These are phyloP conservation scores for Floccularia luteovirens DNA, from an alignment of 768 basidiomycete genomes.

Conservation along the genomic window DNA sequence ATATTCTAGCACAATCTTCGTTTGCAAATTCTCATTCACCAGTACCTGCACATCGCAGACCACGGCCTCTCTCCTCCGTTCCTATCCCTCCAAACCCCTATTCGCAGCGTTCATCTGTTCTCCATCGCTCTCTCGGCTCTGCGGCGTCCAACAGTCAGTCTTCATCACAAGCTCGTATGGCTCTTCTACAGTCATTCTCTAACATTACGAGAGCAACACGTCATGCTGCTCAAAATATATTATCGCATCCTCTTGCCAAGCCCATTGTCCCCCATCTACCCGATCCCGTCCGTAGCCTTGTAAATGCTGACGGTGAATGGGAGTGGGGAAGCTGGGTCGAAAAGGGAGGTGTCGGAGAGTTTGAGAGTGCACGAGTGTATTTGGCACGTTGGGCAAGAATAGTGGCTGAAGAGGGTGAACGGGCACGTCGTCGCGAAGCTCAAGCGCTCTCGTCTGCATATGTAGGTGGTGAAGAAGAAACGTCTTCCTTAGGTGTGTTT, in stretches of 20 bases:
- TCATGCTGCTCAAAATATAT: conserved; percentile 89
- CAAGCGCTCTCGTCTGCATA: conserved; percentile 53
- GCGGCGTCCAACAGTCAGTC: conserved; percentile 42
- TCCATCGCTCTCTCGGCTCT: conserved; percentile 71
- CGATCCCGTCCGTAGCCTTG: conserved; percentile 85
- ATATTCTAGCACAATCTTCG: conserved; percentile 76
- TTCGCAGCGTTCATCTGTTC: conserved; percentile 62
- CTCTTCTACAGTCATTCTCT: conserved; percentile 89
- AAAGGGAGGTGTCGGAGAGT: conserved; percentile 89
- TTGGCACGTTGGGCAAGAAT: conserved; percentile 95
- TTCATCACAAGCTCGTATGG: conserved; percentile 66
- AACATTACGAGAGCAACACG: conserved; percentile 90
- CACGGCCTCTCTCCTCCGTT: conserved; percentile 48
- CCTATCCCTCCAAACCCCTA: conserved; percentile 41
- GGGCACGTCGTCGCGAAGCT: conserved; percentile 75
- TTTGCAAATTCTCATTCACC: conserved; percentile 74
- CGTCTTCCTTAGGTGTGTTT: conserved; percentile 77
- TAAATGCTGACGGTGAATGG: conserved; percentile 84
- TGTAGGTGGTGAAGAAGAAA: conserved; percentile 45
- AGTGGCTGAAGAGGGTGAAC: conserved; percentile 96
- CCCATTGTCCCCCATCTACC: conserved; percentile 95
- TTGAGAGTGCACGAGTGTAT: conserved; percentile 94
- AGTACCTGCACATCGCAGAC: conserved; percentile 76
- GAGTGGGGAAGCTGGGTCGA: conserved; percentile 95
- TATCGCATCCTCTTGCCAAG: conserved; percentile 93